Conservation (phyloP, 192 early-diverging fungal species). For the Entomortierella beljakovae region DNA sequence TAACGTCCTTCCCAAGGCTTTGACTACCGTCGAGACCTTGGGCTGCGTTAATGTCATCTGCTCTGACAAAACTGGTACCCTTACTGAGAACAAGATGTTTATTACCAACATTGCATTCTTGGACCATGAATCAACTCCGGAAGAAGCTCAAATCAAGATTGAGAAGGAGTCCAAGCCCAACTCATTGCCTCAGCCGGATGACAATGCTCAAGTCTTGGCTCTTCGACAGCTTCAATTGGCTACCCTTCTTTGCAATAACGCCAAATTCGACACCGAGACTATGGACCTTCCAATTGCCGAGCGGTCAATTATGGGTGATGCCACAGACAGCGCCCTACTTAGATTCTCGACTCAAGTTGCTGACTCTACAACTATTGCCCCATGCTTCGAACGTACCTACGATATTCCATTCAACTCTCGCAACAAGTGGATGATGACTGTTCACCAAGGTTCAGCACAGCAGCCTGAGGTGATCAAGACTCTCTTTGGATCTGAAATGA, state of each 20-base stretch:
- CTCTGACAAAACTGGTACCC: conserved; percentile 95
- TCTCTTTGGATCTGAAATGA: conserved; percentile 39
- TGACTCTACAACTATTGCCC: conserved; percentile 2
- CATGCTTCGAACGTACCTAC: conserved; percentile 54
- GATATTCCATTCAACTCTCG: conserved; percentile 81
- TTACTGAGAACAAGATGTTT: conserved; percentile 85
- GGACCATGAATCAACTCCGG: conserved; percentile 51
- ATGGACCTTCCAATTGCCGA: conserved; percentile 63
- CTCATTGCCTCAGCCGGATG: conserved; percentile 50
- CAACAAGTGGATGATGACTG: conserved; percentile 78
- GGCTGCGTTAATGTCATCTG: conserved; percentile 74
- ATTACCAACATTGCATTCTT: conserved; percentile 61
- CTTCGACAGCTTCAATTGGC: conserved; percentile 44
- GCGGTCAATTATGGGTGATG: conserved; percentile 80
- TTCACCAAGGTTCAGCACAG: conserved; percentile 38
- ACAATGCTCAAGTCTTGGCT: conserved; percentile 28
- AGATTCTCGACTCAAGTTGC: conserved; percentile 63
- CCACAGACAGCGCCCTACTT: conserved; percentile 90
- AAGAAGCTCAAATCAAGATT: conserved; percentile 36
- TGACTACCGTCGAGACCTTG: conserved; percentile 91
- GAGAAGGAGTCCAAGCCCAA: conserved; percentile 31
- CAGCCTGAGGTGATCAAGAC: conserved; percentile 50
- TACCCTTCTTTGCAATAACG: conserved; percentile 72
- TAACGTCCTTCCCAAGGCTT: conserved; percentile 81
- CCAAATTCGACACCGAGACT: conserved; percentile 69